Percentiles rank a stretch among this genome's conserved stretches.
Evolutionary conservation across 2,329 filamentous ascomycete species (phyloP).

Genomic region (Penicillium capsulatum): DNA sequence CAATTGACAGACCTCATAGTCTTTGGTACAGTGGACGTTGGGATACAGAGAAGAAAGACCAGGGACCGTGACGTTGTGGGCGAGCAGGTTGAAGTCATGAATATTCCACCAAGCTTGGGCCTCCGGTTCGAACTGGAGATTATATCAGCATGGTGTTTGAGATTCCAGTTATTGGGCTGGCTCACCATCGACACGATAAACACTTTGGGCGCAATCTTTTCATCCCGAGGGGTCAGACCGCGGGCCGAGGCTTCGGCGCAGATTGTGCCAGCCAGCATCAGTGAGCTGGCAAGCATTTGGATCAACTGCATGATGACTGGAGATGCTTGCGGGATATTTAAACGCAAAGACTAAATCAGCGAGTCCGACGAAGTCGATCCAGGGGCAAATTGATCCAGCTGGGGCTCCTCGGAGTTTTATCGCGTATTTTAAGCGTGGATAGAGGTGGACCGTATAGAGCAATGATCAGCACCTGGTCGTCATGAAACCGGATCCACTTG

Average conservation of each 20-base stretch:
- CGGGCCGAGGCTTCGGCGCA: conserved; percentile 3
- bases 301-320: conserved; percentile 14
- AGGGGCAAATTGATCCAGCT: too few relatives aligned
- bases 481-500: too few relatives aligned
- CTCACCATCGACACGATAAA: conserved; percentile 43
- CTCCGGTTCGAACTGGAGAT: conserved; percentile 57
- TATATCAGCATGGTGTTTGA: background rate
- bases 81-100: conserved; percentile 53
- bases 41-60: conserved; percentile 65
- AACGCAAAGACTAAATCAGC: too few relatives aligned
- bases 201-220: conserved; percentile 37
- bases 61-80: conserved; percentile 55
- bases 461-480: background rate
- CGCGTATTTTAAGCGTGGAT: background rate
- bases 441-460: background rate
- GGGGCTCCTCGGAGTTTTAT: too few relatives aligned
- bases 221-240: background rate
- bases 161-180: background rate
- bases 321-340: too few relatives aligned
- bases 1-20: conserved; percentile 63
- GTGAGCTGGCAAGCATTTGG: conserved; percentile 9
- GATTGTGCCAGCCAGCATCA: conserved; percentile 15
- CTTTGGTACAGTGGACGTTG: conserved; percentile 58
- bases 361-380: too few relatives aligned
- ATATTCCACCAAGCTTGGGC: conserved; percentile 59